phyloP scores from a whole-genome alignment of 176 grass and related monocot species.

The Chloris gayana region DNA sequence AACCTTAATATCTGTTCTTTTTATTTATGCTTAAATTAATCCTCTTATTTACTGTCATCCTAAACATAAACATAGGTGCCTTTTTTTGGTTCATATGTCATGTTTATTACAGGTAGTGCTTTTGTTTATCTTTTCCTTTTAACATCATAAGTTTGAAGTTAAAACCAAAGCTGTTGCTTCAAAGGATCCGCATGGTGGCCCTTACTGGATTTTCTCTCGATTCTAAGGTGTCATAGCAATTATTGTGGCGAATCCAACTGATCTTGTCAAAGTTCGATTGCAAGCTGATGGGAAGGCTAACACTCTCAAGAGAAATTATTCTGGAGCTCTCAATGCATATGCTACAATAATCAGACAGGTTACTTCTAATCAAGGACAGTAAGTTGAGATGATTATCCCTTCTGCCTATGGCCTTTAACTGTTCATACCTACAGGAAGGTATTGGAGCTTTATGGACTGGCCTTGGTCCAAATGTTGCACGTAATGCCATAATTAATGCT shows the following conservation, averaged over 20 bases:
- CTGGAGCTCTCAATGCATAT: slow-evolving; percentile 94
- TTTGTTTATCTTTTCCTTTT: background rate
- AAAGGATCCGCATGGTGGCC: background rate
- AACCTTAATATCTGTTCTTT: background rate
- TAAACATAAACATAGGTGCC: background rate
- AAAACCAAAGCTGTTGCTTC: background rate
- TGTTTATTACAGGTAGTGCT: background rate
- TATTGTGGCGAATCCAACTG: slow-evolving; percentile 82
- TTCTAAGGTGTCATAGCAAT: slow-evolving; percentile 73
- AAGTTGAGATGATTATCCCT: slow-evolving; percentile 28
- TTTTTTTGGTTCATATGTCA: background rate
- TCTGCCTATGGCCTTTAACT: slow-evolving; percentile 13
- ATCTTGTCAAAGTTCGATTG: slow-evolving; percentile 94
- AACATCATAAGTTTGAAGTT: background rate
- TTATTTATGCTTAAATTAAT: background rate
- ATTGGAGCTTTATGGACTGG: slow-evolving; percentile 85
- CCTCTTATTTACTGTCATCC: background rate
- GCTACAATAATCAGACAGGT: slow-evolving; percentile 87
- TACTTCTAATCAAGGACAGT: background rate
- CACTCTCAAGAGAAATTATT: slow-evolving; percentile 79
- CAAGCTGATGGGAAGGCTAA: slow-evolving; percentile 88
- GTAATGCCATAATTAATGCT: slow-evolving; percentile 93
- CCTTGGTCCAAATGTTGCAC: slow-evolving; percentile 89
- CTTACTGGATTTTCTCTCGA: slow-evolving; percentile 5
- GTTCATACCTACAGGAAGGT: slow-evolving; percentile 70